Conservation (phyloP, 495 filamentous ascomycete species). For the Penicillium robsamsonii region DNA sequence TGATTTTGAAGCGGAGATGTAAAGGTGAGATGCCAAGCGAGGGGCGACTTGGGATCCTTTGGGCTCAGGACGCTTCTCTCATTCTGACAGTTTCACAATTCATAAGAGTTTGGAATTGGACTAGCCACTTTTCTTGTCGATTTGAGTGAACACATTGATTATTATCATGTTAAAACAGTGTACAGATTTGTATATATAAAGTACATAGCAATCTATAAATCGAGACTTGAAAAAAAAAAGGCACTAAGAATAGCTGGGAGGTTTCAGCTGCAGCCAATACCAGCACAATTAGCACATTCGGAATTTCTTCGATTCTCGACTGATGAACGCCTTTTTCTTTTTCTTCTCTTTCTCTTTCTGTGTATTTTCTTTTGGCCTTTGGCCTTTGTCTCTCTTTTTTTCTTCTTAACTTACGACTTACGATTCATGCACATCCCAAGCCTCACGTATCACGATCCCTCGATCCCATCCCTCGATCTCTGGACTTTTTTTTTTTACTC, state of each 20-base stretch:
- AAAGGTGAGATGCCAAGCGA: neutral
- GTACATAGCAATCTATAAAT: neutral
- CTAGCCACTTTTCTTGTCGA: neutral
- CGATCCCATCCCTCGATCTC: neutral
- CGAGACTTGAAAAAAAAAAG: neutral
- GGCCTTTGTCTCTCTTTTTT: conserved; percentile 6
- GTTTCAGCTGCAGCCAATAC: conserved; percentile 18
- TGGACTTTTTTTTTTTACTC: neutral
- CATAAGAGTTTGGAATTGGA: neutral
- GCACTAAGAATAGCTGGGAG: conserved; percentile 23
- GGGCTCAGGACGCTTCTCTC: neutral
- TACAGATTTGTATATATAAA: neutral
- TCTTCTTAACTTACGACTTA: neutral
- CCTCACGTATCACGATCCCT: too few species aligned
- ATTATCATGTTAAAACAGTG: too few species aligned
- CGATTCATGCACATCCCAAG: too few species aligned
- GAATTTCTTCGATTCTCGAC: conserved; percentile 14
- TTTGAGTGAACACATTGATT: too few species aligned
- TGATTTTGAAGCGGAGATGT: neutral
- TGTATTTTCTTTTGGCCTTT: neutral
- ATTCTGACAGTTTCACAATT: neutral
- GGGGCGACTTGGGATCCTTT: neutral
- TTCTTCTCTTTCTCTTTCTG: neutral
- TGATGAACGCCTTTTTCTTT: conserved; percentile 4
- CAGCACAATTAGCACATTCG: conserved; percentile 17